Base-by-base conservation (phyloP, 768 basidiomycete species). In the Termitomyces sp. region DNA sequence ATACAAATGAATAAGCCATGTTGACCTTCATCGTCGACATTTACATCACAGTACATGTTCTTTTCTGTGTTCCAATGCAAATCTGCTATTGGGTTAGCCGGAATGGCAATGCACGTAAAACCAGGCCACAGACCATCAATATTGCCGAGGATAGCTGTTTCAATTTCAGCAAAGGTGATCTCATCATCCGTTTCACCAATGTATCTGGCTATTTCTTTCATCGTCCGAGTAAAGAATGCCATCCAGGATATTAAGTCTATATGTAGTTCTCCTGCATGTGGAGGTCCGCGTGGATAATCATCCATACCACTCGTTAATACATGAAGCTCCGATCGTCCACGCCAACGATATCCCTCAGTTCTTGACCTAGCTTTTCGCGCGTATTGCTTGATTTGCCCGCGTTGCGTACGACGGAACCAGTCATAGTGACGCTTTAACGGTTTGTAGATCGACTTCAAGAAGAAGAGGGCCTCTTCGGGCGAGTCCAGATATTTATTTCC, bases 261-360 rank as follows among this genome's bases (percentile, higher is more conserved):
- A 68, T 98, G 95, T 45, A 98, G 75, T 72, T 98, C 95, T 47
- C 96, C 95, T 2, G 85, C 78, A 64, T 94, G 92, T 6, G 95
- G 88, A 26, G 85, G 83, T 14, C 90, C 93, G 52, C 95, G 81
- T 11, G 95, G 95, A 69, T 95, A 98, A 70, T 98, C 95, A 67
- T 98, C 95, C 85, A 98, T 87, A 1, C 95, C 95, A 63, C 89
- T 92, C 0, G 96, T 97, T 54, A 98, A 73, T 38, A 98, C 88
- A 69, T 96, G 93, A 26, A 79, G 78, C 63, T 85, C 80, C 7
- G 91, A 89, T 41, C 95, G 78, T 28, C 95, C 95, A 32, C 96
- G 82, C 96, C 95, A 98, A 34, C 95, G 81, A 72, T 97, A 98
- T 1, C 82, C 94, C 69, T 98, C 94, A 1, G 84, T 84, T 50